Conservation (phyloP, 139 green algal genomes). For the Chlamydomonas schloesseri region DNA sequence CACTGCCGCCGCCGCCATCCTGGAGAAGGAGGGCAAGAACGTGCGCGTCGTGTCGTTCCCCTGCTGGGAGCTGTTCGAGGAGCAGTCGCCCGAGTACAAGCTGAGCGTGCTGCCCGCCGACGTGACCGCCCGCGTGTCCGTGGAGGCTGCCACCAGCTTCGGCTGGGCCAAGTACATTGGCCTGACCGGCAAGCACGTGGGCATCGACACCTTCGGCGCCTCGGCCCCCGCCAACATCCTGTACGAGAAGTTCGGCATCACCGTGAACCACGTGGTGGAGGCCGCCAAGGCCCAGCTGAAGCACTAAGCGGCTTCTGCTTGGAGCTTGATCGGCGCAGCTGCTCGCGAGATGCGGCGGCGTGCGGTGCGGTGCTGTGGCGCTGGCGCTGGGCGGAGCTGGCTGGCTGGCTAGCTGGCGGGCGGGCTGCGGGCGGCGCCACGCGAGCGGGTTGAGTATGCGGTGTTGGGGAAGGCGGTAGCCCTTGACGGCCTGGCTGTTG, state of each 20-base stretch:
- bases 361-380: too few species aligned
- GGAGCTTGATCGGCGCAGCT: too few species aligned
- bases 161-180: conserved; percentile 94
- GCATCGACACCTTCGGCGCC: conserved; percentile 95
- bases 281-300: conserved; percentile 75
- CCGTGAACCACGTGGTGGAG: conserved; percentile 75
- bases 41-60: conserved; percentile 95
- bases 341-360: too few species aligned
- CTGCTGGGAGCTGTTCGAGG: conserved; percentile 97
- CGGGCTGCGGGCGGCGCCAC: too few species aligned
- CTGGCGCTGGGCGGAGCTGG: too few species aligned
- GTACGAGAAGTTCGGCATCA: conserved; percentile 99
- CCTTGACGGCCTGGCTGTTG: too few species aligned
- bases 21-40: conserved; percentile 77
- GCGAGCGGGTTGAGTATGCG: too few species aligned
- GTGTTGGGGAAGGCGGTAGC: too few species aligned
- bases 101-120: conserved; percentile 80
- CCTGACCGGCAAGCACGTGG: conserved; percentile 82
- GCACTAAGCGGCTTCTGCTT: too few species aligned
- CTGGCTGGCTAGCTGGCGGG: too few species aligned
- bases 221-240: conserved; percentile 89
- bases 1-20: conserved; percentile 78
- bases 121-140: conserved; percentile 83
- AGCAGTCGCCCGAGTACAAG: conserved; percentile 88
- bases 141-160: conserved; percentile 94